phyloP scores from a whole-genome alignment of 306 rosid genomes.

The Psophocarpus tetragonolobus region DNA sequence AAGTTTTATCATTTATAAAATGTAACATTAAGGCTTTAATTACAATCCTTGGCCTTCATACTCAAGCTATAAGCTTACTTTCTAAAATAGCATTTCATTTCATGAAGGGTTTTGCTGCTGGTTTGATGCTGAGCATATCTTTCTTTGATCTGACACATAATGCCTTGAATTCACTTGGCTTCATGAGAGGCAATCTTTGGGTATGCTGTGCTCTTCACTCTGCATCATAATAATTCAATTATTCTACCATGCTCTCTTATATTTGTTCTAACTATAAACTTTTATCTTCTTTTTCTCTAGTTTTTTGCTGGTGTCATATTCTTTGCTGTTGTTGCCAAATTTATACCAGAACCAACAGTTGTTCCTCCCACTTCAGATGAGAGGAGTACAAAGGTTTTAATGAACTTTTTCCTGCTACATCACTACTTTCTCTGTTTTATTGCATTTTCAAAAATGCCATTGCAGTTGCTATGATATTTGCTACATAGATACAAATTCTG shows the following conservation, averaged over 20 bases:
- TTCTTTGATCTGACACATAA: slow-evolving; percentile 97
- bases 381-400: slow-evolving; percentile 61
- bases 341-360: slow-evolving; percentile 78
- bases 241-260: neutral
- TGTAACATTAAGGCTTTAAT: neutral
- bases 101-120: slow-evolving; percentile 93
- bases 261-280: slow-evolving; percentile 22
- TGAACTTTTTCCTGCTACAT: slow-evolving; percentile 9
- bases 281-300: slow-evolving; percentile 47
- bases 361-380: slow-evolving; percentile 70
- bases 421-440: neutral
- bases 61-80: neutral
- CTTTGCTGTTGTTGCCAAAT: slow-evolving; percentile 75
- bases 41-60: neutral
- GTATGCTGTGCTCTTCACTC: slow-evolving; percentile 44
- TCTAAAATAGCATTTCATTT: slow-evolving; percentile 5
- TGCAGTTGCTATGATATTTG: neutral
- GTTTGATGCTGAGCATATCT: slow-evolving; percentile 93
- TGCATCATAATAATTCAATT: neutral
- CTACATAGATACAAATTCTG: slow-evolving; percentile 24
- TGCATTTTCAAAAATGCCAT: slow-evolving; percentile 24
- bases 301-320: slow-evolving; percentile 92
- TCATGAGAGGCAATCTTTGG: slow-evolving; percentile 90
- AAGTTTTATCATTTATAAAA: neutral
- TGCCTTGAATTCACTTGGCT: slow-evolving; percentile 89